Evolutionary conservation across 2,329 filamentous ascomycete species (phyloP), one percentile per base, ranked within the genome.

Genomic region (Botrytis galanthina): DNA sequence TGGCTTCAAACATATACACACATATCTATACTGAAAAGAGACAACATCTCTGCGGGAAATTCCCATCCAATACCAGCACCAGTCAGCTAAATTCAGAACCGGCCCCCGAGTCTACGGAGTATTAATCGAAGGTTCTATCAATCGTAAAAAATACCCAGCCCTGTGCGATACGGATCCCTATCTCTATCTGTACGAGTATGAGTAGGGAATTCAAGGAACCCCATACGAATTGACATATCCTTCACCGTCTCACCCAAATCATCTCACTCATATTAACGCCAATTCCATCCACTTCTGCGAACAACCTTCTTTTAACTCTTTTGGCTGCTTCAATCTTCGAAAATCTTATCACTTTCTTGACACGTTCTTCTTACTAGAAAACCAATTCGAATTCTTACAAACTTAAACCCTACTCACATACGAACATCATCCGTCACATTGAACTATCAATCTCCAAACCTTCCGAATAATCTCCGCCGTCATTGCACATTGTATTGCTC

Each of bases 241-340:
- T 71, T 71, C 70, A 71, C 70, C 71, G 63, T 72, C 71, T 72
- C 71, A 72, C 51, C 57, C 4, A 32, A 46, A 42, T 62, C 68
- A 51, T 62, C 68, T 61, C 63, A 67, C 63, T 67, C 63, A 51
- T 39, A 62, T 68, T 44, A 35, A 70, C n/a, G 37, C 67, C 64
- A 44, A 32, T 64, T 14, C 61, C 39, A 64, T 46, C 62, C 42
- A 64, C 39, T 64, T 39, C 64, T 37, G 26, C 64, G 10, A 54
- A 67, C n/a, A 9, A n/a, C 6, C 12, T 20, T 6, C n/a, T 39
- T 29, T 29, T 29, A n/a, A 26, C n/a, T n/a, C n/a, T 51, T 67
- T 67, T 39, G 14, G 46, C 32, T 67, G 12, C 16, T 67, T n/a
- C 44, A 37, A 51, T 39, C 51, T 60, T 59, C 59, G 39, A 37